Evolutionary conservation across 495 filamentous ascomycete species (phyloP).

Genomic region (Penicillium pancosmium): DNA sequence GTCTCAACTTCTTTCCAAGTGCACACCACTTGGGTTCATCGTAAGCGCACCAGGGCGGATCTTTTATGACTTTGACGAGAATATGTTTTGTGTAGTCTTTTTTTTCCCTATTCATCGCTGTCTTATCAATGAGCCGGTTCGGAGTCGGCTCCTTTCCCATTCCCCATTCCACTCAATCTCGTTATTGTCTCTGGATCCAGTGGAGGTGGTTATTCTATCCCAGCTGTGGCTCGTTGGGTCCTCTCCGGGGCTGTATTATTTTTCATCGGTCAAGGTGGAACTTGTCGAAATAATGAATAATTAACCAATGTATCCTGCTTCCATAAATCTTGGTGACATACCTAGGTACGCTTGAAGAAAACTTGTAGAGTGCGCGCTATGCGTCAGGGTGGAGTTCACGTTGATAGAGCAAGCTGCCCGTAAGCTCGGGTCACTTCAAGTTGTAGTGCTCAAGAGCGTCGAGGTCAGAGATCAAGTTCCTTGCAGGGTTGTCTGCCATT

Average conservation of each 20-base stretch:
- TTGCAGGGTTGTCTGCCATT: too few species aligned
- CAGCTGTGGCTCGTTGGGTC: neutral
- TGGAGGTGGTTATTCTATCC: too few species aligned
- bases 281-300: neutral
- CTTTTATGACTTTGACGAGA: slow-evolving; percentile 20
- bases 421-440: too few species aligned
- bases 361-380: too few species aligned
- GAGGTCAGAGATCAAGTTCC: too few species aligned
- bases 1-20: neutral
- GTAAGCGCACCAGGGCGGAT: neutral
- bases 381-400: too few species aligned
- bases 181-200: neutral
- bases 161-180: neutral
- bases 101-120: neutral
- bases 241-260: too few species aligned
- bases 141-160: neutral
- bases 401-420: too few species aligned
- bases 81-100: slow-evolving; percentile 14
- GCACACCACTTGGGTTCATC: neutral
- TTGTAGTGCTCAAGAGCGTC: too few species aligned
- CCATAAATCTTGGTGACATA: neutral
- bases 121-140: neutral
- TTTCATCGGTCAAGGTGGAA: neutral
- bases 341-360: too few species aligned
- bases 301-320: neutral